These are phyloP conservation scores for Solanum arcanum DNA, from an alignment of 257 asterid genomes.

Conservation along the genomic window DNA sequence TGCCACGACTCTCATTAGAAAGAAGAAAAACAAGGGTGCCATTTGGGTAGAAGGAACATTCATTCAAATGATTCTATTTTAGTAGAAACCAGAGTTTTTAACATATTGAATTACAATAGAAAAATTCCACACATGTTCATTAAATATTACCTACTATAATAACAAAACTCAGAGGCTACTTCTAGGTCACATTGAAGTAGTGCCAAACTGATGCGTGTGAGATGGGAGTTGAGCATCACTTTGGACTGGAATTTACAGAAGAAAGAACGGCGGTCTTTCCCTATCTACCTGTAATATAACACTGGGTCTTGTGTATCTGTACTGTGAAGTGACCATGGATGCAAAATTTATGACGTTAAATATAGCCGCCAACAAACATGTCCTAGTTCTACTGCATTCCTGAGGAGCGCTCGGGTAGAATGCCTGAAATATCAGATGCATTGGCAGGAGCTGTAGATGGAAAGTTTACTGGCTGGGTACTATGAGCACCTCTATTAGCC, in stretches of 20 bases:
- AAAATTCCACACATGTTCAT: background rate
- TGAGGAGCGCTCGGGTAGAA: slow-evolving; percentile 14
- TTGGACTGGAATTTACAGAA: background rate
- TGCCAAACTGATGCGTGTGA: background rate
- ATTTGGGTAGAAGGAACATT: background rate
- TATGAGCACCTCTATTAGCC: slow-evolving; percentile 19
- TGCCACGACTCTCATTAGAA: background rate
- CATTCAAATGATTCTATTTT: background rate
- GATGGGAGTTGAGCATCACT: background rate
- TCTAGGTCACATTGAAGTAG: background rate
- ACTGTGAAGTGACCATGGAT: background rate
- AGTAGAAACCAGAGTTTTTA: background rate
- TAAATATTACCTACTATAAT: background rate
- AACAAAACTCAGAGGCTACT: background rate
- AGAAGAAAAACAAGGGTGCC: background rate
- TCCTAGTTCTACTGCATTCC: slow-evolving; percentile 13
- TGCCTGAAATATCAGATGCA: slow-evolving; percentile 12
- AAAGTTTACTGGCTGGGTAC: background rate
- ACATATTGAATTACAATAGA: background rate
- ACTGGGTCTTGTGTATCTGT: background rate
- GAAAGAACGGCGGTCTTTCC: background rate
- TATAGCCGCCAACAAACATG: background rate
- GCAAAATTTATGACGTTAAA: background rate
- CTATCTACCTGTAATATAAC: background rate
- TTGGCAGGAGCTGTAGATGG: slow-evolving; percentile 5